Conservation (phyloP, 306 rosid species). For the Prinsepia uniflora region DNA sequence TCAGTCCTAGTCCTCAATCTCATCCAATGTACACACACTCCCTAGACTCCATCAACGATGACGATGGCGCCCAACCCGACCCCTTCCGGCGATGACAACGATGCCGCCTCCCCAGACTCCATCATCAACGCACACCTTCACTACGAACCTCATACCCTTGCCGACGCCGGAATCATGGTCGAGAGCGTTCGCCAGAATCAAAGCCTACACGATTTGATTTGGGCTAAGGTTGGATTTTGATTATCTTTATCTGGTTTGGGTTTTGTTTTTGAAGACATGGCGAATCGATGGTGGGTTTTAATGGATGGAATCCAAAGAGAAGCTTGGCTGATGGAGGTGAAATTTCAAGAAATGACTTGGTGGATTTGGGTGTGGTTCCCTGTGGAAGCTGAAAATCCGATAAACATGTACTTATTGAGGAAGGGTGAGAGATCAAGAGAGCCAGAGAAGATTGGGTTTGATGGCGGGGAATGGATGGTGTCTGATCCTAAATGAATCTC, state of each 20-base stretch:
- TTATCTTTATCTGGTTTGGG: no score
- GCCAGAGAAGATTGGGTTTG: conserved; percentile 52
- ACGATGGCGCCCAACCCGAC: conserved; percentile 56
- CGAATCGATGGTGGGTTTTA: conserved; percentile 55
- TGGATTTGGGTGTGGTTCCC: conserved; percentile 73
- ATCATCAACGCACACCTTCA: conserved; percentile 52
- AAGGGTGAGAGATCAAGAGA: no score
- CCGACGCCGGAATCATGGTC: conserved; percentile 45
- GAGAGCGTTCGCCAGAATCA: conserved; percentile 51
- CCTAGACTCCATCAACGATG: no score
- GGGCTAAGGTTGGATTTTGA: no score
- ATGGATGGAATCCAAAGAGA: conserved; percentile 49
- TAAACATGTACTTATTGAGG: no score
- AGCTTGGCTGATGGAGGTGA: conserved; percentile 50
- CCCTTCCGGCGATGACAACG: conserved; percentile 44
- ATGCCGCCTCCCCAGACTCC: conserved; percentile 33
- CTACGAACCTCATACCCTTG: conserved; percentile 53
- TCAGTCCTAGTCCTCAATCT: conserved; percentile 21
- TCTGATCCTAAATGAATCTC: no score
- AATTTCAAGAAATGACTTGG: conserved; percentile 61
- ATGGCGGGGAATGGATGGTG: conserved; percentile 30
- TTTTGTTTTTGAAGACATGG: no score
- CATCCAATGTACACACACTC: conserved; percentile 59
- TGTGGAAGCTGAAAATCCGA: conserved; percentile 82
- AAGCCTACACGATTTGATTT: no score